Percentiles rank a stretch among this genome's conserved stretches.
phyloP scores from a whole-genome alignment of 257 asterid genomes.

The Perilla frutescens region DNA sequence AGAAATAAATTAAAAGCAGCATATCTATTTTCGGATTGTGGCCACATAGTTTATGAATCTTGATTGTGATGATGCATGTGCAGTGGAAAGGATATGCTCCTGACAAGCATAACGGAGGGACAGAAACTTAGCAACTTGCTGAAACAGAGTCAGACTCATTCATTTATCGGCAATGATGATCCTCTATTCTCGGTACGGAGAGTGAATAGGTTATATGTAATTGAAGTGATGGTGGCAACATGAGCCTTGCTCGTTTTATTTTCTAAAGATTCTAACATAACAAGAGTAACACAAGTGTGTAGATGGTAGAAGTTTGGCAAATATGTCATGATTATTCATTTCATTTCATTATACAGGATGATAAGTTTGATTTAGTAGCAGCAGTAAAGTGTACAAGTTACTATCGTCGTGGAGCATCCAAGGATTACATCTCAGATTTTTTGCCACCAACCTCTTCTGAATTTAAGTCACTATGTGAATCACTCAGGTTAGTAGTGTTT shows the following conservation, averaged over 20 bases:
- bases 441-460: constrained; percentile 56
- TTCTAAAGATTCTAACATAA: no score
- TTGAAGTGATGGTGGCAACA: no score
- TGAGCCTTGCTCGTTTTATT: no score
- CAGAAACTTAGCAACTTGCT: constrained; percentile 13
- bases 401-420: constrained; percentile 51
- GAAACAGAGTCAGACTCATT: constrained; percentile 43
- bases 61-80: constrained; percentile 25
- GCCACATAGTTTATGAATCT: constrained; percentile 12
- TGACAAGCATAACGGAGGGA: constrained; percentile 43
- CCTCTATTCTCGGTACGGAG: constrained; percentile 55
- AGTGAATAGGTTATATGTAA: no score
- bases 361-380: constrained; percentile 51
- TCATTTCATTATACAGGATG: constrained; percentile 50
- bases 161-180: constrained; percentile 44
- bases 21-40: neutral
- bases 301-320: neutral
- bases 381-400: constrained; percentile 48
- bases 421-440: constrained; percentile 54
- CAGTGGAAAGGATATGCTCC: constrained; percentile 57
- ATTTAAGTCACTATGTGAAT: constrained; percentile 40
- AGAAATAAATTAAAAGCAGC: no score
- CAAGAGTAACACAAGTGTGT: no score
- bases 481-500: constrained; percentile 41
- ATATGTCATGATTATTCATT: neutral